phyloP scores from a whole-genome alignment of 208 protist species.

The Sergeia podlipaevii region DNA sequence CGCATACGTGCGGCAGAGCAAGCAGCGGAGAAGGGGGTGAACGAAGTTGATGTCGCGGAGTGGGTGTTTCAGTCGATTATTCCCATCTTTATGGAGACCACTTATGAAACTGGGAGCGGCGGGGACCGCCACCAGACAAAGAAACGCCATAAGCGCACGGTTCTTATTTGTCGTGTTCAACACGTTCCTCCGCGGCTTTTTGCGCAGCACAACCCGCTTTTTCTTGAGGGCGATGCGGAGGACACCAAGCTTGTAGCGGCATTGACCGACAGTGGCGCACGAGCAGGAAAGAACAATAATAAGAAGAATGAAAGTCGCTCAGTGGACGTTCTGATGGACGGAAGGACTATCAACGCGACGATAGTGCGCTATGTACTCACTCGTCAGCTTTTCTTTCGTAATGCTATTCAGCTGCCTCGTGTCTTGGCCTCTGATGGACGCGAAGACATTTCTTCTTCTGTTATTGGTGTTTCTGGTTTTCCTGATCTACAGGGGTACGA shows the following conservation, averaged over 20 bases:
- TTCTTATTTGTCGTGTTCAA: constrained; percentile 12
- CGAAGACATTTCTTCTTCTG: background rate
- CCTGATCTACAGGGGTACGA: background rate
- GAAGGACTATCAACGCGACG: background rate
- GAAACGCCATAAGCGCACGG: background rate
- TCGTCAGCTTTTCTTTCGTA: constrained; percentile 13
- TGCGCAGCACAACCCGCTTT: background rate
- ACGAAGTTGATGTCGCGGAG: background rate
- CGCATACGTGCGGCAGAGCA: background rate
- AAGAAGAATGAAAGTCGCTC: background rate
- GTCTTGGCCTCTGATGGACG: background rate
- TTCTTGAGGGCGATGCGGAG: no score
- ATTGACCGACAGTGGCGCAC: background rate
- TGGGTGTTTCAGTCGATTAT: background rate
- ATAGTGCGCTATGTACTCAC: constrained; percentile 9
- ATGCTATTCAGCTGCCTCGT: background rate
- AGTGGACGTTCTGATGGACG: background rate
- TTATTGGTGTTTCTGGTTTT: background rate
- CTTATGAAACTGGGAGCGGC: no score
- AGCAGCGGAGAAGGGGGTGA: background rate
- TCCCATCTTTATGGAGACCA: constrained; percentile 1
- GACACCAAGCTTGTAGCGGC: background rate
- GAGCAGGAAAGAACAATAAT: background rate
- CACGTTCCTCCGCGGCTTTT: constrained; percentile 10
- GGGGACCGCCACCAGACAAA: background rate